Percentiles rank a stretch among this genome's conserved stretches.
Conservation (phyloP, 1,139 yeast species). For the Geotrichum klebahnii region DNA sequence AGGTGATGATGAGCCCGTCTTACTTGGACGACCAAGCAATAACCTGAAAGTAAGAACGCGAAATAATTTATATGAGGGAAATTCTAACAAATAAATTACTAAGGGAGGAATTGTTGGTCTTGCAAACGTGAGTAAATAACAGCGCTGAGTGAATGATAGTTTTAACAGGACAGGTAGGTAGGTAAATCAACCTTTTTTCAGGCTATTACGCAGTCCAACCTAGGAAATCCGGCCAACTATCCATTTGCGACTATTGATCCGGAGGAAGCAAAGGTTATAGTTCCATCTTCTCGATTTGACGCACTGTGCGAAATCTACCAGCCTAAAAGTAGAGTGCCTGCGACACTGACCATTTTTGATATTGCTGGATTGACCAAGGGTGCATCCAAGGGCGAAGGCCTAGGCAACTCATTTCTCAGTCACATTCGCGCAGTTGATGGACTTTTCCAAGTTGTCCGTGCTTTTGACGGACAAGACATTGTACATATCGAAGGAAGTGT, state of each 20-base stretch:
- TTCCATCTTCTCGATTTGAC: constrained; percentile 84
- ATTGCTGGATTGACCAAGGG: constrained; percentile 95
- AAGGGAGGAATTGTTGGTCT: constrained; percentile 83
- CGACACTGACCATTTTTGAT: constrained; percentile 83
- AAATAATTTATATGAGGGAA: neutral
- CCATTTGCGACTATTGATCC: constrained; percentile 98
- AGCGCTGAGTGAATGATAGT: neutral
- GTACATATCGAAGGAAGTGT: constrained; percentile 94
- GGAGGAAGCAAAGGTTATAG: constrained; percentile 91
- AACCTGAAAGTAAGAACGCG: constrained; percentile 61
- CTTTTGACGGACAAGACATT: constrained; percentile 90
- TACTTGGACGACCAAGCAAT: constrained; percentile 36
- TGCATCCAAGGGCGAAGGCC: constrained; percentile 93
- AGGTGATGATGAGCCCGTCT: constrained; percentile 8
- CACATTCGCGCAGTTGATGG: constrained; percentile 96
- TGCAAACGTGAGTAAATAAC: constrained; percentile 51
- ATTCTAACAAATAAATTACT: neutral
- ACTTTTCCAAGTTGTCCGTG: constrained; percentile 89
- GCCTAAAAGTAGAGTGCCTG: constrained; percentile 72
- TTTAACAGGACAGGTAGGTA: constrained; percentile 39
- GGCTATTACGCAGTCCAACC: constrained; percentile 71
- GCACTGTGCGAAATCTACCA: constrained; percentile 62
- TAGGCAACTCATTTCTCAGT: constrained; percentile 92
- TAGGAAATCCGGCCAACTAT: constrained; percentile 95
- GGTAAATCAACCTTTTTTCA: constrained; percentile 76